These are phyloP conservation scores for Fusarium sulawesiense DNA, from an alignment of 2,329 filamentous ascomycete species.

Conservation along the genomic window DNA sequence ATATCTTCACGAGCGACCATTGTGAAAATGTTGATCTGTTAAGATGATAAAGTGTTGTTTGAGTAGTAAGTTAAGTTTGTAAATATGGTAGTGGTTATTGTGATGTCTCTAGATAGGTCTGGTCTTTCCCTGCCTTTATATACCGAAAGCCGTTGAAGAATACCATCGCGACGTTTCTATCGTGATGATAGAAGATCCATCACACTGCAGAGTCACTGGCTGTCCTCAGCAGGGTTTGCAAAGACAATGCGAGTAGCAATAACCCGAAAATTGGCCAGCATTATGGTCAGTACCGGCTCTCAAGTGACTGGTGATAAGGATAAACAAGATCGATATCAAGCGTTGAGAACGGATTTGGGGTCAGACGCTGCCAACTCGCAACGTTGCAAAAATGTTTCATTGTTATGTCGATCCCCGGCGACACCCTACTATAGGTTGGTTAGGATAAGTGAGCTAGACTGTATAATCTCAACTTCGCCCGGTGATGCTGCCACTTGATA, in stretches of 20 bases:
- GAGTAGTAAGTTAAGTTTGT: neutral
- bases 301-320: conserved; percentile 16
- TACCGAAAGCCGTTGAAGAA: neutral
- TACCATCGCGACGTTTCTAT: neutral
- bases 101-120: neutral
- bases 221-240: conserved; percentile 11
- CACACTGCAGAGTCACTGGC: conserved; percentile 12
- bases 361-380: neutral
- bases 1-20: conserved; percentile 27
- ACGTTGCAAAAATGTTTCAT: conserved; percentile 23
- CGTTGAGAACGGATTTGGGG: neutral
- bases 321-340: neutral
- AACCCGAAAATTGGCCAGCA: neutral
- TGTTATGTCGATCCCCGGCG: neutral
- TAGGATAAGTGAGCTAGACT: neutral
- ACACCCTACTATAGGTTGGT: neutral
- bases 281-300: conserved; percentile 1
- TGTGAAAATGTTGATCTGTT: neutral
- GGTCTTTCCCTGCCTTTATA: conserved; percentile 2
- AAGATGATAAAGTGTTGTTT: neutral
- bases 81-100: neutral
- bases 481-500: conserved; percentile 9
- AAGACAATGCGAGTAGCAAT: neutral
- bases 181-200: neutral
- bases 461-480: neutral